phyloP scores from a whole-genome alignment of 805 yeast genomes.

The Schwanniomyces yamadae region DNA sequence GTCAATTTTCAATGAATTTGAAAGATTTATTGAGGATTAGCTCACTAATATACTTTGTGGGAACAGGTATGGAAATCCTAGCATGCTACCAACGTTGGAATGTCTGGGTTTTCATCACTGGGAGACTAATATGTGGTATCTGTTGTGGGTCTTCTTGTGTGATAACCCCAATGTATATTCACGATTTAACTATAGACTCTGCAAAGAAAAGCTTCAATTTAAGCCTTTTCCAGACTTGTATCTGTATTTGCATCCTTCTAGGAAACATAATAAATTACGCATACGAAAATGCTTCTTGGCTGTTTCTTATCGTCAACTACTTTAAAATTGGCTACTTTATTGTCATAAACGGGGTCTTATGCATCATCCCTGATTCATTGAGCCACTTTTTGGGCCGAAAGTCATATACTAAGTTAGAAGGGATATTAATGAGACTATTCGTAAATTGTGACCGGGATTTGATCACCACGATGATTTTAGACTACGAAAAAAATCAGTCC shows the following conservation, averaged over 20 bases:
- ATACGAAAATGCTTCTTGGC: neutral
- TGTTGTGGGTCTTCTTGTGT: conserved; percentile 24
- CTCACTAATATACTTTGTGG: conserved; percentile 17
- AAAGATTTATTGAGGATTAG: conserved; percentile 11
- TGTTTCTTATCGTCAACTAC: conserved; percentile 3
- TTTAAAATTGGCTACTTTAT: conserved; percentile 1
- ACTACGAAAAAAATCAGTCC: neutral
- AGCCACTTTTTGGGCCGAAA: neutral
- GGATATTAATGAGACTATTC: neutral
- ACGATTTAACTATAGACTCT: conserved; percentile 15
- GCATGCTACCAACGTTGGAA: conserved; percentile 1
- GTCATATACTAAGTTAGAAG: neutral
- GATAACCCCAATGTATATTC: conserved; percentile 23
- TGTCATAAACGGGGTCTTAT: conserved; percentile 6
- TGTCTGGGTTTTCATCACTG: conserved; percentile 15
- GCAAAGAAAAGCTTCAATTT: conserved; percentile 15
- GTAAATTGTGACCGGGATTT: conserved; percentile 3
- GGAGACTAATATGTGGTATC: conserved; percentile 21
- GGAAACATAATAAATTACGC: conserved; percentile 17
- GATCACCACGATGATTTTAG: no score
- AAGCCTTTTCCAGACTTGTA: conserved; percentile 20
- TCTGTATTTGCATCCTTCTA: conserved; percentile 22
- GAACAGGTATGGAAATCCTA: conserved; percentile 15
- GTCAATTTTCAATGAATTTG: conserved; percentile 12
- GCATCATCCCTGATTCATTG: conserved; percentile 11